These are phyloP conservation scores for Neolentinus lepideus DNA, from an alignment of 1,284 basidiomycete genomes.

Conservation along the genomic window DNA sequence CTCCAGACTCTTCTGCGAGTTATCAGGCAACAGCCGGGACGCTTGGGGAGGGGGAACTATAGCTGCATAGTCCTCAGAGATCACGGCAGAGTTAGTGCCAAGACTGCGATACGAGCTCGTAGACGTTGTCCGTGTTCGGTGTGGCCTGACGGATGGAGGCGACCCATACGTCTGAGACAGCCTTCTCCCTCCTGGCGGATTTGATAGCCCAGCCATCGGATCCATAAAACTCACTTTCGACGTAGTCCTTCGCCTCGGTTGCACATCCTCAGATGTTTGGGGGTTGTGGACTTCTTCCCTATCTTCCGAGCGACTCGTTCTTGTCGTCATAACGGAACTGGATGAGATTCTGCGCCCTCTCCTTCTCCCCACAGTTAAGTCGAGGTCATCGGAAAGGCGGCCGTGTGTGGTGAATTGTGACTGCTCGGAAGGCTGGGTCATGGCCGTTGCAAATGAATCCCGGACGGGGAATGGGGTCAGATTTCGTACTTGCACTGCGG, in stretches of 20 bases:
- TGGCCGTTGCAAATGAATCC: slow-evolving; percentile 67
- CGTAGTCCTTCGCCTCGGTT: slow-evolving; percentile 3
- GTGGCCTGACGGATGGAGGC: not conserved
- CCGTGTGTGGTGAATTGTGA: slow-evolving; percentile 49
- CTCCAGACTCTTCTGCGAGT: slow-evolving; percentile 62
- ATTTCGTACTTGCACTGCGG: slow-evolving; percentile 69
- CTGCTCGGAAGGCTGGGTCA: slow-evolving; percentile 55
- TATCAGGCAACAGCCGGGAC: slow-evolving; percentile 38
- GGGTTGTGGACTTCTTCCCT: not conserved
- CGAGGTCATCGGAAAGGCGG: slow-evolving; percentile 61
- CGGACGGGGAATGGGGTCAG: slow-evolving; percentile 75
- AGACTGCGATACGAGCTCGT: slow-evolving; percentile 7
- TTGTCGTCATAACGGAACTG: slow-evolving; percentile 45
- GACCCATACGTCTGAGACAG: not conserved
- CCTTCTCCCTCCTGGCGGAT: not conserved
- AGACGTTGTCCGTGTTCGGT: slow-evolving; percentile 6
- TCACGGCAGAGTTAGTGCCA: slow-evolving; percentile 2
- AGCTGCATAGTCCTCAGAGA: slow-evolving; percentile 1
- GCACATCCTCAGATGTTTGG: not conserved
- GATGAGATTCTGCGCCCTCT: slow-evolving; percentile 56
- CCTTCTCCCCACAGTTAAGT: slow-evolving; percentile 49
- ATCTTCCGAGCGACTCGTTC: slow-evolving; percentile 34
- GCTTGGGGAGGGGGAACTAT: slow-evolving; percentile 12
- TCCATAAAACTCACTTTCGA: slow-evolving; percentile 1
- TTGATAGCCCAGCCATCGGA: not conserved